Conservation (phyloP, 352 stramenopile species). For the Phytopythium sindhum region DNA sequence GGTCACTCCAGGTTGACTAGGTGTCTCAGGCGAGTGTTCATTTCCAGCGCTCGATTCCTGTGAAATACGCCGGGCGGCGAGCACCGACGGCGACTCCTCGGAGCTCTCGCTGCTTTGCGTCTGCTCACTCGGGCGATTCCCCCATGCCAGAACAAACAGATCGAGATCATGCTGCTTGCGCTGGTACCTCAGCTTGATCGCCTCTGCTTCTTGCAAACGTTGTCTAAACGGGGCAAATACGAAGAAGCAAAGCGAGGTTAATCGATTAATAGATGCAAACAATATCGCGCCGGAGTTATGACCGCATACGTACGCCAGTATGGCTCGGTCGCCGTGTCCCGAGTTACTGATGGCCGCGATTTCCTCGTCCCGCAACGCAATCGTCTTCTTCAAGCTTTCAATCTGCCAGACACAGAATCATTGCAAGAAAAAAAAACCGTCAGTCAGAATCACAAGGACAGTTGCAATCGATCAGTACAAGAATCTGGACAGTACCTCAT, state of each 20-base stretch:
- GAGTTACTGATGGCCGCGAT: not conserved
- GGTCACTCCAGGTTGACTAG: not conserved
- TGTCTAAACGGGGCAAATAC: not conserved
- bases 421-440: not conserved
- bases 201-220: not conserved
- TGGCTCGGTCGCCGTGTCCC: not conserved
- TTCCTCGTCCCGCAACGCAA: not conserved
- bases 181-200: not conserved
- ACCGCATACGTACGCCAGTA: not conserved
- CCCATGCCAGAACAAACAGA: not conserved
- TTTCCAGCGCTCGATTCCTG: constrained; percentile 19
- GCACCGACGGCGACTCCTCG: constrained; percentile 6
- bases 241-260: not conserved
- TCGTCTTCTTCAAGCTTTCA: not conserved
- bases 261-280: not conserved
- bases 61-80: constrained; percentile 10
- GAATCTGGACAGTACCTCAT: not conserved
- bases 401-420: not conserved
- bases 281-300: no score
- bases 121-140: not conserved
- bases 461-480: not conserved
- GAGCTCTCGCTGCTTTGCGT: constrained; percentile 3
- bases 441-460: not conserved
- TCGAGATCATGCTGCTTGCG: not conserved
- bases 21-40: constrained; percentile 14